Conservation (phyloP, 2,329 filamentous ascomycete species). For the Fragosphaeria purpurea region DNA sequence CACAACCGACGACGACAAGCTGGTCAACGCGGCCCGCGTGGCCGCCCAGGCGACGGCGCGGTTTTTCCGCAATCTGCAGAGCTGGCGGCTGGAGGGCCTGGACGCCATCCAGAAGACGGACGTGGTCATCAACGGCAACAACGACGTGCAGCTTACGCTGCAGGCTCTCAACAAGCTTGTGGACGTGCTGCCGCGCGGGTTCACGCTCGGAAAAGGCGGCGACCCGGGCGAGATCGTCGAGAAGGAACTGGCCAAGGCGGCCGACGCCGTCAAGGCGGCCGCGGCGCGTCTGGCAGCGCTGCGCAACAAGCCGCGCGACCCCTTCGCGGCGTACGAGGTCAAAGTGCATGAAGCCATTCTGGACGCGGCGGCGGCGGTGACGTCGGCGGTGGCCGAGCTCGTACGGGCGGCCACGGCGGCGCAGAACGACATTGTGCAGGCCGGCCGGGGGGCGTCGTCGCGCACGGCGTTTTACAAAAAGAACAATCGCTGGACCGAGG, state of each 20-base stretch:
- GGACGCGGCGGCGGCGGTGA: slow-evolving; percentile 85
- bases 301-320: slow-evolving; percentile 91
- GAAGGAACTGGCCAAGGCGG: slow-evolving; percentile 81
- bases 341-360: slow-evolving; percentile 93
- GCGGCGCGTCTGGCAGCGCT: slow-evolving; percentile 82
- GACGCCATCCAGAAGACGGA: slow-evolving; percentile 90
- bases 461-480: slow-evolving; percentile 98
- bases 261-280: slow-evolving; percentile 88
- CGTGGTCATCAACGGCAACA: slow-evolving; percentile 94
- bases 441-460: slow-evolving; percentile 78
- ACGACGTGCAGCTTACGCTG: slow-evolving; percentile 88
- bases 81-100: slow-evolving; percentile 84
- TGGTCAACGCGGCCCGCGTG: slow-evolving; percentile 72
- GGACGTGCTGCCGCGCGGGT: slow-evolving; percentile 82
- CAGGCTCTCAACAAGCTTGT: slow-evolving; percentile 90
- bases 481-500: slow-evolving; percentile 98
- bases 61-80: slow-evolving; percentile 91
- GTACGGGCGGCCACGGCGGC: slow-evolving; percentile 91
- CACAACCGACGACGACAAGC: slow-evolving; percentile 90
- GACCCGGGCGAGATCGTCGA: slow-evolving; percentile 92
- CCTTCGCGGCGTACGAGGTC: slow-evolving; percentile 91
- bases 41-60: slow-evolving; percentile 80
- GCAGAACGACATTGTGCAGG: slow-evolving; percentile 92
- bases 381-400: slow-evolving; percentile 82
- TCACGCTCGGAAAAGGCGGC: slow-evolving; percentile 69